Conservation (phyloP, 177 flowering plant genomes). For the Vitis hybrid region DNA sequence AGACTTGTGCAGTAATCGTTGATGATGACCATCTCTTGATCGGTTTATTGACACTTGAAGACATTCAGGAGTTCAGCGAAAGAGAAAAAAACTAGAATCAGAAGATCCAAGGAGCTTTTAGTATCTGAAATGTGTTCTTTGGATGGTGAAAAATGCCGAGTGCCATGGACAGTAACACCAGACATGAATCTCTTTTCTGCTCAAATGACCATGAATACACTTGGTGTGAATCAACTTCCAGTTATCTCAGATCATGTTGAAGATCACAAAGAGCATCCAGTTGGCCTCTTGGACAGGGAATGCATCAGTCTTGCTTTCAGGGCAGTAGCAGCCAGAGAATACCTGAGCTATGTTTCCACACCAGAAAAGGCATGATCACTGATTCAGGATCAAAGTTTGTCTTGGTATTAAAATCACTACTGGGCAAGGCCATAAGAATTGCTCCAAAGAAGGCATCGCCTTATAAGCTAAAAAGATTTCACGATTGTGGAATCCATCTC, state of each 20-base stretch:
- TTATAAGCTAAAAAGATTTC: neutral
- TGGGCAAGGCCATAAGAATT: too few relatives aligned
- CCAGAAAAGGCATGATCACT: neutral
- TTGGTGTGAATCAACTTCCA: conserved; percentile 64
- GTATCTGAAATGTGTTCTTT: conserved; percentile 58
- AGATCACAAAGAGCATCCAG: conserved; percentile 31
- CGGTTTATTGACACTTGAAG: conserved; percentile 65
- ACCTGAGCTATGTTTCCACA: conserved; percentile 9
- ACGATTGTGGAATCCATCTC: too few relatives aligned
- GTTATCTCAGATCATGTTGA: conserved; percentile 49
- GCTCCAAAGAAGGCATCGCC: neutral
- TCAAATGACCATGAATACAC: conserved; percentile 45
- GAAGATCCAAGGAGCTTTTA: conserved; percentile 38
- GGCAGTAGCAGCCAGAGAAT: conserved; percentile 31
- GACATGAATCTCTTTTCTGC: conserved; percentile 62
- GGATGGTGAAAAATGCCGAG: conserved; percentile 39
- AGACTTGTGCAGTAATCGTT: conserved; percentile 72
- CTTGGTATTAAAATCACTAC: neutral
- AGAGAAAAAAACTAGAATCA: conserved; percentile 26
- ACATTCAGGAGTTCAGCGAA: conserved; percentile 64
- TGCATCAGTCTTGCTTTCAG: conserved; percentile 71
- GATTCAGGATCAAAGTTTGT: neutral
- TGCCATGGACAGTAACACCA: conserved; percentile 61
- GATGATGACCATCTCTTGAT: conserved; percentile 43
- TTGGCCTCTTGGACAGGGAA: conserved; percentile 71